These are phyloP conservation scores for Camellia lanceoleosa DNA, from an alignment of 148 eudicot species.

Conservation along the genomic window DNA sequence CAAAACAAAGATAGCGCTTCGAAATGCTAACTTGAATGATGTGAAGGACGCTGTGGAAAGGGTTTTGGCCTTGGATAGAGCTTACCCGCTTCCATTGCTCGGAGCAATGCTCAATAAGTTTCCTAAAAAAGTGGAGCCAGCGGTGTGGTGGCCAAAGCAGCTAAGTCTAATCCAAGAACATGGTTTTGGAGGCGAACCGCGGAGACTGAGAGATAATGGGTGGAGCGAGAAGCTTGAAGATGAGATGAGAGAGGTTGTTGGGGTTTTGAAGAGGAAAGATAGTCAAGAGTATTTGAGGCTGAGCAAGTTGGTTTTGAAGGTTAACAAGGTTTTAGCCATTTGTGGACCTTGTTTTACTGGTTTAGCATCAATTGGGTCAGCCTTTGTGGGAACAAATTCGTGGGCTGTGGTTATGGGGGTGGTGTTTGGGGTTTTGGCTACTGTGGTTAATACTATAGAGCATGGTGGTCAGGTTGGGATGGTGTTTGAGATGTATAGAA, in stretches of 20 bases:
- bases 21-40: neutral
- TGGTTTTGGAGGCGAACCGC: neutral
- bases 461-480: slow-evolving; percentile 17
- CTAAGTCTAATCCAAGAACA: neutral
- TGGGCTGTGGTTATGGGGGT: slow-evolving; percentile 17
- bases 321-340: slow-evolving; percentile 16
- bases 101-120: slow-evolving; percentile 20
- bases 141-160: slow-evolving; percentile 17
- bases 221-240: slow-evolving; percentile 18
- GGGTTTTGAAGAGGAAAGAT: slow-evolving; percentile 14
- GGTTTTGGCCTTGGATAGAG: slow-evolving; percentile 18
- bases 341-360: slow-evolving; percentile 11
- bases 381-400: neutral
- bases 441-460: slow-evolving; percentile 15
- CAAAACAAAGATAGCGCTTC: neutral
- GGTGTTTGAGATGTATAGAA: slow-evolving; percentile 20
- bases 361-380: slow-evolving; percentile 7
- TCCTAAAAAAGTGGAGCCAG: slow-evolving; percentile 14
- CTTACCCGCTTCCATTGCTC: slow-evolving; percentile 20
- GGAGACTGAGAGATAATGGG: neutral
- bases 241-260: slow-evolving; percentile 11
- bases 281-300: slow-evolving; percentile 18
- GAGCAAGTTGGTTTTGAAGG: slow-evolving; percentile 10
- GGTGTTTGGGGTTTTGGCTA: slow-evolving; percentile 2
- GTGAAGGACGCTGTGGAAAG: slow-evolving; percentile 8